phyloP scores from a whole-genome alignment of 345 rosid species.

The Gossypium mustelinum region DNA sequence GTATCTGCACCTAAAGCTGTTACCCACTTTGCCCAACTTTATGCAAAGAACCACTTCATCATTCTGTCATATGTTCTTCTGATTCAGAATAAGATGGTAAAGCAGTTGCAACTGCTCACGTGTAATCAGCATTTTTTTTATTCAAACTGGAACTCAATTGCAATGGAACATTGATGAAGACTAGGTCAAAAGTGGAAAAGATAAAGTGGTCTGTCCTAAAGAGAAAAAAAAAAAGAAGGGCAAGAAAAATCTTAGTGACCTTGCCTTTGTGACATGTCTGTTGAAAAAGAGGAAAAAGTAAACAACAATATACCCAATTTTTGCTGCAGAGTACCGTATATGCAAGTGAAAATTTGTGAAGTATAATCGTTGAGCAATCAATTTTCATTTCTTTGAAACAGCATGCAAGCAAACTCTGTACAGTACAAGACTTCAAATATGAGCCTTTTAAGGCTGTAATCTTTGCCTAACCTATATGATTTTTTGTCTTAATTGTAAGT shows the following conservation, averaged over 20 bases:
- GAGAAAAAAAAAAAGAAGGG: background rate
- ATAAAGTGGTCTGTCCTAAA: background rate
- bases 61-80: slow-evolving; percentile 3
- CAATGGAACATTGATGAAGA: slow-evolving; percentile 13
- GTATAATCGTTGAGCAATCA: slow-evolving; percentile 20
- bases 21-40: slow-evolving; percentile 18
- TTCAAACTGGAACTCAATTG: background rate
- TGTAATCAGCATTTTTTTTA: slow-evolving; percentile 19
- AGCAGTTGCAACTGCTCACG: slow-evolving; percentile 50
- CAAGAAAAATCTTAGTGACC: background rate
- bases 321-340: background rate
- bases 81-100: background rate
- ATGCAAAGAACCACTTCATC: slow-evolving; percentile 17
- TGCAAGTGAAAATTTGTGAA: slow-evolving; percentile 2
- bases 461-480: slow-evolving; percentile 13
- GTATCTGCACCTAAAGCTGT: slow-evolving; percentile 24
- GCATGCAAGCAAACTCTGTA: slow-evolving; percentile 8
- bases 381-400: slow-evolving; percentile 17
- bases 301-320: too few relatives aligned
- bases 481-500: slow-evolving; percentile 2
- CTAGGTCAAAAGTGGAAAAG: slow-evolving; percentile 22
- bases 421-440: slow-evolving; percentile 1
- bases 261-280: background rate
- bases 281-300: background rate
- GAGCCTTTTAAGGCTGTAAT: background rate